These are phyloP conservation scores for Fusarium falciforme DNA, from an alignment of 2,329 filamentous ascomycete species.

Conservation along the genomic window DNA sequence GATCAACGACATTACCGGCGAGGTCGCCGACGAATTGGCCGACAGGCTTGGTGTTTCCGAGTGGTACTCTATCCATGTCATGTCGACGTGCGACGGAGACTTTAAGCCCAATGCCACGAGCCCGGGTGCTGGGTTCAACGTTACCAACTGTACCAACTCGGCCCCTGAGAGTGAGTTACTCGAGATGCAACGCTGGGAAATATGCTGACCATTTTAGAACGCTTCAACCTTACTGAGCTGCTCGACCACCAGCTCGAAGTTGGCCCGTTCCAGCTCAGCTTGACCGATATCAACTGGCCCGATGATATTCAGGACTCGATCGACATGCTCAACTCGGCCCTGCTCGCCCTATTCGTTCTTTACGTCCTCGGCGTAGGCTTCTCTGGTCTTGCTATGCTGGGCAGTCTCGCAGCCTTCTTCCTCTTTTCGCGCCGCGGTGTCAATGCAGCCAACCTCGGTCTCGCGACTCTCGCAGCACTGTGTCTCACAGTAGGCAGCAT, in stretches of 20 bases:
- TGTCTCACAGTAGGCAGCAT: slow-evolving; percentile 56
- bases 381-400: slow-evolving; percentile 57
- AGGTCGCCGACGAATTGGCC: slow-evolving; percentile 54
- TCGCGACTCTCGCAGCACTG: slow-evolving; percentile 52
- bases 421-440: slow-evolving; percentile 41
- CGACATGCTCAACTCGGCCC: slow-evolving; percentile 60
- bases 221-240: slow-evolving; percentile 60
- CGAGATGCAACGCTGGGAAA: too few species aligned
- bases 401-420: slow-evolving; percentile 51
- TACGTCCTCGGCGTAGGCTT: slow-evolving; percentile 58
- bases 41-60: slow-evolving; percentile 59
- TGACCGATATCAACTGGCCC: slow-evolving; percentile 59
- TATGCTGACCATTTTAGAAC: slow-evolving; percentile 38
- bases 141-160: slow-evolving; percentile 58
- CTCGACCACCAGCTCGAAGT: slow-evolving; percentile 59
- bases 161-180: slow-evolving; percentile 51
- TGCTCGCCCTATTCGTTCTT: slow-evolving; percentile 61
- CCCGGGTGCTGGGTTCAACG: slow-evolving; percentile 52
- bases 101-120: slow-evolving; percentile 58
- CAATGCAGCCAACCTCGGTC: slow-evolving; percentile 51
- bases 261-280: slow-evolving; percentile 58
- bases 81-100: slow-evolving; percentile 59
- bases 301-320: slow-evolving; percentile 59
- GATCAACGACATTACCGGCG: slow-evolving; percentile 54
- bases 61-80: slow-evolving; percentile 64